Conservation (phyloP, 345 rosid genomes). For the sweet orange (Citrus sinensis) region DVS_A1.0 CM039163.1:15139001-15139500, state of each 20-base stretch:
- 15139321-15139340: conserved; percentile 60
- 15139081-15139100: background rate
- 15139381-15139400: background rate
- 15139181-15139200: background rate
- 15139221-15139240: background rate
- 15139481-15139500: background rate
- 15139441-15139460: background rate
- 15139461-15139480: background rate
- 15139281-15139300: conserved; percentile 87
- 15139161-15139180: too few species aligned
- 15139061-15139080: background rate
- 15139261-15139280: conserved; percentile 71
- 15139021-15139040: background rate
- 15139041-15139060: background rate
- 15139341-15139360: conserved; percentile 2
- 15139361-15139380: background rate
- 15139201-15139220: background rate
- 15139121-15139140: background rate
- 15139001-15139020: background rate
- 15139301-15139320: conserved; percentile 81
- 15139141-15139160: background rate
- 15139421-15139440: background rate
- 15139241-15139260: background rate
- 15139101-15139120: too few species aligned
- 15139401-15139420: background rate